Base-by-base conservation (phyloP, 2,329 filamentous ascomycete genomes). In the Phoma herbarum region DNA sequence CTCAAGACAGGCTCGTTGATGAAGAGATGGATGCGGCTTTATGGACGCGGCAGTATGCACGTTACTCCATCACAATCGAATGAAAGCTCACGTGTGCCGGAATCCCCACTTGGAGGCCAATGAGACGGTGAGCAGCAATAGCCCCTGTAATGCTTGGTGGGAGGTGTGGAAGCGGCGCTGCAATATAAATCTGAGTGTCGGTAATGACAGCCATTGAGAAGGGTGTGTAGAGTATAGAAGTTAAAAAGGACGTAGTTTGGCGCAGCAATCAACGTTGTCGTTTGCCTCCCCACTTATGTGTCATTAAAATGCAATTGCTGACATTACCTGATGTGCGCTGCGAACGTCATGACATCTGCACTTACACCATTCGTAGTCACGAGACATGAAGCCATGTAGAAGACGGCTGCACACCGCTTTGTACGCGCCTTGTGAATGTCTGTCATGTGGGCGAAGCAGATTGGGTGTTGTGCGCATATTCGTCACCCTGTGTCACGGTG, bases 401-500 rank as follows among this genome's bases (percentile, higher is more conserved):
- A 16, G 22, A 20, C 29, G 23, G 22, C 25, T 29, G 29, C 22
- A 11, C 20, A 31, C 11, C 29, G 7, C 31, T 9, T 18, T 23
- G 3, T 41, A 41, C 11, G 28, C 23, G 41, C 22, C 41, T 23
- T 18, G 20, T 11, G 18, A 2, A 26, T 18, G 16, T 37, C 25
- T 39, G 16, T 31, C 31, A 25, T 23, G 31, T 18, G 46, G 23
- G 41, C 12, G 31, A 50, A 22, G 46, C 44, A 50, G 16, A 50
- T n/a, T 23, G 16, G 43, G n/a, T 23, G n/a, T 18, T 28, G 20
- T 43, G 25, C 25, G 41, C 33, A 39, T 22, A 23, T 23, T 31
- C 23, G 4, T 22, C 37, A 3, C 18, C n/a, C 22, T 29, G 44
- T 53, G 39, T 49, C 44, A 58, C 56, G 11, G 31, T 53, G 39